Evolutionary conservation across 192 early-diverging fungal species (phyloP).

Genomic region (Umbelopsis sp.): DNA sequence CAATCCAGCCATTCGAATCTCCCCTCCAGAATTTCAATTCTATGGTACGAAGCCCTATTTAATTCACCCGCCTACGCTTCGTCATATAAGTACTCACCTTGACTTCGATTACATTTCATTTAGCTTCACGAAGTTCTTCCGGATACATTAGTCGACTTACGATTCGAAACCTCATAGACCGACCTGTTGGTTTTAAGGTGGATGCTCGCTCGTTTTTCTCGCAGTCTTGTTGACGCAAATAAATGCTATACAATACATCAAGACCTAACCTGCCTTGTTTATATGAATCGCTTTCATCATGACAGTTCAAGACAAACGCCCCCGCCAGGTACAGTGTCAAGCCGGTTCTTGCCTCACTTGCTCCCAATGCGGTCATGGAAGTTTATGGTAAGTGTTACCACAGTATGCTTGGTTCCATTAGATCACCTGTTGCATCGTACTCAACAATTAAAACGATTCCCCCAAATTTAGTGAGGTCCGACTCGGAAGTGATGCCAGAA

Average conservation of each 20-base stretch:
- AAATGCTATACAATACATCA: background rate
- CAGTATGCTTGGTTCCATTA: background rate
- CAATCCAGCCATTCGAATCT: slow-evolving; percentile 26
- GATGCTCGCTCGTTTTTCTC: background rate
- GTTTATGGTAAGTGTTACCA: slow-evolving; percentile 40
- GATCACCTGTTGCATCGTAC: slow-evolving; percentile 8
- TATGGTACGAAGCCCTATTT: background rate
- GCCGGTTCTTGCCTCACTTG: slow-evolving; percentile 44
- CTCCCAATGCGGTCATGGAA: slow-evolving; percentile 40
- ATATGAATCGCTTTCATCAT: too few relatives aligned
- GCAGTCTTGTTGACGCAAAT: too few relatives aligned
- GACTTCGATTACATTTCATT: background rate
- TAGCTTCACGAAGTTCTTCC: slow-evolving; percentile 42
- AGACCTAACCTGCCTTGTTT: too few relatives aligned
- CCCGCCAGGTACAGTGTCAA: slow-evolving; percentile 46
- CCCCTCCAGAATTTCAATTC: slow-evolving; percentile 29
- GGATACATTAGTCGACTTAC: slow-evolving; percentile 45
- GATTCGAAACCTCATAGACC: slow-evolving; percentile 33
- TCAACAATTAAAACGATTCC: slow-evolving; percentile 3
- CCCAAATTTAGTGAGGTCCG: slow-evolving; percentile 41
- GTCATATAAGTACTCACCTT: background rate
- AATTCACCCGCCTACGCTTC: background rate
- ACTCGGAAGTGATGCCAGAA: slow-evolving; percentile 43
- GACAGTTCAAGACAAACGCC: slow-evolving; percentile 48
- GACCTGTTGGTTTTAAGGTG: slow-evolving; percentile 44